phyloP scores from a whole-genome alignment of 306 rosid species.

The Morella rubra region DNA sequence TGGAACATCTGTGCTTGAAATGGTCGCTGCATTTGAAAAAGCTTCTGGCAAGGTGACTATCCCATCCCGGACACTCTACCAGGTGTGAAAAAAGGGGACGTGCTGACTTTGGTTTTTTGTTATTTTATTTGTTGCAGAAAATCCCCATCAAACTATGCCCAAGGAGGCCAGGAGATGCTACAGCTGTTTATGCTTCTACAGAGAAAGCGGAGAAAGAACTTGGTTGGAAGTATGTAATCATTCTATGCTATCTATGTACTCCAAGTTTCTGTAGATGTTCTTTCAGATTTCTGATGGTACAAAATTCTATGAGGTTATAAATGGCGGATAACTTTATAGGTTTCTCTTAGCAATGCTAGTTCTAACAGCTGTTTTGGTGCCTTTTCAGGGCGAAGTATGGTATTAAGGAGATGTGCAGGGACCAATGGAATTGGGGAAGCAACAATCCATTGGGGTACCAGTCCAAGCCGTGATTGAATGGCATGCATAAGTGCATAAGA shows the following conservation, averaged over 20 bases:
- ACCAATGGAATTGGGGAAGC: constrained; percentile 97
- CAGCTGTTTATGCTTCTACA: constrained; percentile 88
- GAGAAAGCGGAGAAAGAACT: constrained; percentile 81
- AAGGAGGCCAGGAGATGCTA: constrained; percentile 89
- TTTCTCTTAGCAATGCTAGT: not conserved
- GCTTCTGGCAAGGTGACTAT: constrained; percentile 70
- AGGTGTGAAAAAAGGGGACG: not conserved
- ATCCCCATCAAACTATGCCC: constrained; percentile 73
- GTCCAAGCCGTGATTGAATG: constrained; percentile 37
- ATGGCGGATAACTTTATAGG: not conserved
- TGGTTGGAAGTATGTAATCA: constrained; percentile 79
- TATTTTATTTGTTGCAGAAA: constrained; percentile 48
- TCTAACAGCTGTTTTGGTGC: not conserved
- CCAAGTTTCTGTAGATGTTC: not conserved
- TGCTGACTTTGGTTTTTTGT: not conserved
- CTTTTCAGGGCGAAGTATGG: constrained; percentile 55
- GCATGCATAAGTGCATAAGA: constrained; percentile 1
- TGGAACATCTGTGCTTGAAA: constrained; percentile 91
- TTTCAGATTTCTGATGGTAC: not conserved
- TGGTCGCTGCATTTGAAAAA: constrained; percentile 87
- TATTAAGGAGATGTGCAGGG: constrained; percentile 89
- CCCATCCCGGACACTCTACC: not conserved
- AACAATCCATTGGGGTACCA: constrained; percentile 84
- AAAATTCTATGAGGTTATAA: not conserved
- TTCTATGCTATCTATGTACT: not conserved